phyloP scores from a whole-genome alignment of 371 early-diverging fungal species.

The Mortierella sp. region DNA sequence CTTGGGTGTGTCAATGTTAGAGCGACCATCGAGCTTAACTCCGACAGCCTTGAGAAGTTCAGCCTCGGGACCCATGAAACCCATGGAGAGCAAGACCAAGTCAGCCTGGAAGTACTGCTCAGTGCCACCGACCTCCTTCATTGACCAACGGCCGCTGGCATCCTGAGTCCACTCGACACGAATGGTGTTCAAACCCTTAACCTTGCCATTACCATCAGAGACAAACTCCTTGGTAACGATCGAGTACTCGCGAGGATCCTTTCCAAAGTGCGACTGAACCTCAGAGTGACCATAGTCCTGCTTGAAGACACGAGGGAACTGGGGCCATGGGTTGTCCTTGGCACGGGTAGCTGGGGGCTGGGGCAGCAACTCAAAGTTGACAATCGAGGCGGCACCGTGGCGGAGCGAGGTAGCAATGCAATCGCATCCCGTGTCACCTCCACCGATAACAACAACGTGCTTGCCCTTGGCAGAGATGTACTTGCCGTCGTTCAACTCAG shows the following conservation, averaged over 20 bases:
- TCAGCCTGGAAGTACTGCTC: constrained; percentile 91
- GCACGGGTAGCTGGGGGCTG: constrained; percentile 88
- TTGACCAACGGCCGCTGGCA: constrained; percentile 84
- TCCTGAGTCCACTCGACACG: constrained; percentile 95
- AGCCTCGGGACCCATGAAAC: constrained; percentile 96
- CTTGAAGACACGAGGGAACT: constrained; percentile 93
- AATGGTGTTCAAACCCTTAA: constrained; percentile 94
- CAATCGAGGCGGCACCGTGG: constrained; percentile 91
- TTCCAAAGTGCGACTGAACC: constrained; percentile 86
- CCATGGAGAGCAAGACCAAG: constrained; percentile 94
- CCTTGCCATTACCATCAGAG: constrained; percentile 82
- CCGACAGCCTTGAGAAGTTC: constrained; percentile 81
- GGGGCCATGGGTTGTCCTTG: constrained; percentile 97
- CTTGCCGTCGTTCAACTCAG: constrained; percentile 74
- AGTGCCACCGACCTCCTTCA: constrained; percentile 88
- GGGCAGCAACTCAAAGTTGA: constrained; percentile 97
- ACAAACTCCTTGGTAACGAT: constrained; percentile 95
- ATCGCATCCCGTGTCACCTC: constrained; percentile 98
- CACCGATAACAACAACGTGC: constrained; percentile 97
- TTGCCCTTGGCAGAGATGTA: constrained; percentile 92
- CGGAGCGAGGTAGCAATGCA: constrained; percentile 96
- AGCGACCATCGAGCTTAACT: constrained; percentile 79
- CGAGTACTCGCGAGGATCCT: constrained; percentile 95
- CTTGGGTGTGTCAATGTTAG: constrained; percentile 86
- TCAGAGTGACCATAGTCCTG: constrained; percentile 98